phyloP scores from a whole-genome alignment of 2,329 filamentous ascomycete genomes.

The Fusarium camptoceras region DNA sequence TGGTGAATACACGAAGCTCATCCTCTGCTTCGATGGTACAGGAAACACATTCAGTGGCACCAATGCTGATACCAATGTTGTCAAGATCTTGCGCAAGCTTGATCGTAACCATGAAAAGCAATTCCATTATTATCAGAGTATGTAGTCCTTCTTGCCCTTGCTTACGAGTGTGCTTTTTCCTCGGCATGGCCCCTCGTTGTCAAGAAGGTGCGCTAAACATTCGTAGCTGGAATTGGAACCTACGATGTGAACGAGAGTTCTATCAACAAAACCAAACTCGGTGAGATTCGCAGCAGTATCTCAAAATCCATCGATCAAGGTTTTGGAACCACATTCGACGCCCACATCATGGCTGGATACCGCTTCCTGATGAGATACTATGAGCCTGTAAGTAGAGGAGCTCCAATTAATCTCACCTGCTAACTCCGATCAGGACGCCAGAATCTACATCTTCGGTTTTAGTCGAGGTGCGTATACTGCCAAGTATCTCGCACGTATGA shows the following conservation, averaged over 20 bases:
- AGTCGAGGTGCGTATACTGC: conserved; percentile 65
- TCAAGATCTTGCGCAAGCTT: conserved; percentile 61
- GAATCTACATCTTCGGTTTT: conserved; percentile 67
- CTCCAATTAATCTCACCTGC: rapidly evolving
- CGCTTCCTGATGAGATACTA: conserved; percentile 67
- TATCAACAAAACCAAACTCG: conserved; percentile 52
- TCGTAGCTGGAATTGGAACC: conserved; percentile 60
- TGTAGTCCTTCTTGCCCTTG: conserved; percentile 8
- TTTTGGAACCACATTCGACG: conserved; percentile 60
- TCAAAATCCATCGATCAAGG: conserved; percentile 56
- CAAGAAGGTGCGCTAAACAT: not conserved
- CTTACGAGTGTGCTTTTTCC: not conserved
- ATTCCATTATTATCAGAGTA: conserved; percentile 63
- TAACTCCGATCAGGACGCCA: conserved; percentile 52
- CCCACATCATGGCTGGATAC: conserved; percentile 64
- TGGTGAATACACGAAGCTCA: conserved; percentile 48
- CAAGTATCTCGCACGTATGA: conserved; percentile 63
- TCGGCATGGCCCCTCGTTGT: too few relatives aligned
- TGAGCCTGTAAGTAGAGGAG: conserved; percentile 47
- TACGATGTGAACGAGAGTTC: conserved; percentile 59
- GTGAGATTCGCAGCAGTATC: conserved; percentile 51
- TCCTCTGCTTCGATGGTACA: conserved; percentile 63
- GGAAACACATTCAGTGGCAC: conserved; percentile 60
- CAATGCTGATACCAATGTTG: conserved; percentile 64
- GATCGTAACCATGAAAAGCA: conserved; percentile 58